Percentiles rank a stretch among this genome's conserved stretches.
Evolutionary conservation across 176 grass and related monocot genomes (phyloP).

Genomic region (Poa annua): DNA sequence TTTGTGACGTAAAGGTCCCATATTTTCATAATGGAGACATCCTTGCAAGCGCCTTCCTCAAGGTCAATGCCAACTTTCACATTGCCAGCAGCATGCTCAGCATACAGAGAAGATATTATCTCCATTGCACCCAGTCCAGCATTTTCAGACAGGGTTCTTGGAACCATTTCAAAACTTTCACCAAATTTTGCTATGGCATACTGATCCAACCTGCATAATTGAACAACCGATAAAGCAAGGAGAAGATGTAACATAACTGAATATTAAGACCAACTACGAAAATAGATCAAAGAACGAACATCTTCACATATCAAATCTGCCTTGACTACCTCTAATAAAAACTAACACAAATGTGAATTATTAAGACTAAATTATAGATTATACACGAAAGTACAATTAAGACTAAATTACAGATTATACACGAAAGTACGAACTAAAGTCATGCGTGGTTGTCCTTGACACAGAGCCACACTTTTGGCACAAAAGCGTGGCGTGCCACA

Average conservation of each 20-base stretch:
- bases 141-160: constrained; percentile 87
- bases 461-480: no score
- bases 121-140: constrained; percentile 89
- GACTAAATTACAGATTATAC: no score
- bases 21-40: constrained; percentile 69
- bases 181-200: constrained; percentile 96
- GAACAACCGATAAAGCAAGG: background rate
- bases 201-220: constrained; percentile 78
- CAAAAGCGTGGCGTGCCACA: no score
- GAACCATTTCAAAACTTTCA: constrained; percentile 97
- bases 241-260: background rate
- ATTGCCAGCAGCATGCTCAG: constrained; percentile 86
- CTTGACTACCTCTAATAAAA: background rate
- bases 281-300: background rate
- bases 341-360: background rate
- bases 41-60: constrained; percentile 79
- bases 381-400: background rate
- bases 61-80: constrained; percentile 77
- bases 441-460: no score
- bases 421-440: background rate
- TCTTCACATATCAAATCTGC: constrained; percentile 14
- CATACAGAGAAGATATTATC: constrained; percentile 93
- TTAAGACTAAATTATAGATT: background rate
- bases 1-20: constrained; percentile 96
- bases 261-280: background rate